Evolutionary conservation across 1,284 basidiomycete species (phyloP), one percentile per base, ranked within the genome.

Genomic region (Inonotus obliquus): DNA sequence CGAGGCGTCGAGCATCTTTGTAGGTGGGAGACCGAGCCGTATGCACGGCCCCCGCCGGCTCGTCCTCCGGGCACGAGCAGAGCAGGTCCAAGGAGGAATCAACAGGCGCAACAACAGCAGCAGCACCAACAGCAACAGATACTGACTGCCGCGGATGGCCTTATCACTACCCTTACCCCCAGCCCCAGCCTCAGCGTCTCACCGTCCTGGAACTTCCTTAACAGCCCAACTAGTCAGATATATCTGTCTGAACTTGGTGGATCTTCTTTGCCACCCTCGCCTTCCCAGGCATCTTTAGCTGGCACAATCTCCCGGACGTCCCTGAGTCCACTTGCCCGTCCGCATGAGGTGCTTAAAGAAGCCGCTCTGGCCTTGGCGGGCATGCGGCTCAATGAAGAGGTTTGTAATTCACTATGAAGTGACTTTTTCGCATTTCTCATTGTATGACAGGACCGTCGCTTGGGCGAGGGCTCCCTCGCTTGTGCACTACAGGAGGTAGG

Each of bases 1-100:
- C 72, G 80, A 59, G 80, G 78, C 10, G 77, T 82, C 21, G 69
- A 79, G 19, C 77, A 83, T 67, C 73, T 82, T 4, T 84, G 82
- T 70, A 76, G 78, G 49, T 83, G 81, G 81, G 81, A 81, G 66
- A 75, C 74, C 5, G 75, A 79, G 17, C 78, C 78, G 25, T 71
- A 79, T 47, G 76, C 79, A 25, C 77, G 81, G 14, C 81, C 81
- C 23, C 57, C 76, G 10, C 81, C 81, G 23, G 78, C 78, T 47
- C 72, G 79, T 39, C 80, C 80, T 3, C 81, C 77, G 0, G 65
- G 41, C 47, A 67, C 32, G 9, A 9, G 23, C 63, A 70, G 55
- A 37, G 37, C 51, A 32, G 29, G 29, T 5, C 45, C 25, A 19
- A 25, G 55, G 55, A 57, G 45, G 14, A n/a, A 57, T 23, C 27